Base-by-base conservation (phyloP, 352 stramenopile species). In the Pythium guiyangense region DNA sequence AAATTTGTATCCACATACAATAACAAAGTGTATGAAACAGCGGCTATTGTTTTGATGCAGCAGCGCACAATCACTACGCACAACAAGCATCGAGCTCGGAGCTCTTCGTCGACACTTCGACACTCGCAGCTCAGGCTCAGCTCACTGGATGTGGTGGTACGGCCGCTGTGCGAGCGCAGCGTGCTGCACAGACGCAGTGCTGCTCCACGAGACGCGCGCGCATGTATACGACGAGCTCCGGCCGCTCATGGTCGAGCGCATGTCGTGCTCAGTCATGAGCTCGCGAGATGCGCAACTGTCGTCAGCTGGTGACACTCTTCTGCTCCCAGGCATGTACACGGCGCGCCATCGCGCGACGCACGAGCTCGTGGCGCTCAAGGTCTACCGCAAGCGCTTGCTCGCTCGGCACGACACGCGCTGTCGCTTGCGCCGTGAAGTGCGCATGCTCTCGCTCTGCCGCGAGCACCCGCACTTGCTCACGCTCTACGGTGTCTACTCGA, bases 81-180 rank as follows among this genome's bases (percentile, higher is more conserved):
- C n/a, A n/a, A n/a, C n/a, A n/a, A n/a, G n/a, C n/a, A n/a, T n/a
- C n/a, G n/a, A n/a, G n/a, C n/a, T n/a, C n/a, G n/a, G n/a, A n/a
- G n/a, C n/a, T n/a, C n/a, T n/a, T n/a, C n/a, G n/a, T n/a, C n/a
- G n/a, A n/a, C n/a, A n/a, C n/a, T n/a, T n/a, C n/a, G n/a, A n/a
- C n/a, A n/a, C n/a, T n/a, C n/a, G n/a, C n/a, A n/a, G n/a, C n/a
- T n/a, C n/a, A n/a, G n/a, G n/a, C n/a, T n/a, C n/a, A n/a, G n/a
- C n/a, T n/a, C n/a, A n/a, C n/a, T 34, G 31, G 5, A 88, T 89
- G 78, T 87, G 75, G 77, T 88, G 79, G 79, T 86, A 72, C 56
- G 77, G 78, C 6, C 43, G 66, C 6, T 89, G 74, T 60, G 78
- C 81, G 11, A 69, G 77, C 52, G 69, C 71, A 2, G 77, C 76